These are phyloP conservation scores for Talaromyces amestolkiae DNA, from an alignment of 2,329 filamentous ascomycete genomes.

Conservation along the genomic window DNA sequence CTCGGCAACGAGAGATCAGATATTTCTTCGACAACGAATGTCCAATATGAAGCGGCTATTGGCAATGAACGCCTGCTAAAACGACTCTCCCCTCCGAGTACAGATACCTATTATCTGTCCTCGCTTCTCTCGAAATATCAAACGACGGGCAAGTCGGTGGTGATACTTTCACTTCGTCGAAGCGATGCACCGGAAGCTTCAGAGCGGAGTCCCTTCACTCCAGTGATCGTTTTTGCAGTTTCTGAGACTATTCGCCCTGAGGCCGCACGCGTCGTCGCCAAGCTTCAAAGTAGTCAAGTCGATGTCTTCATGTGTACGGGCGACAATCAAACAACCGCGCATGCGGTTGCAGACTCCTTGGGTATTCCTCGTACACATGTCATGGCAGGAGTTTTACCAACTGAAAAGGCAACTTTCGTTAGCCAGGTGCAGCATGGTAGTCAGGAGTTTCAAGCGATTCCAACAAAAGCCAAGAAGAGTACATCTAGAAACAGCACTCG, in stretches of 20 bases:
- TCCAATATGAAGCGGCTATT: conserved; percentile 50
- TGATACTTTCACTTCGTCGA: conserved; percentile 42
- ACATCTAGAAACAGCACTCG: conserved; percentile 19
- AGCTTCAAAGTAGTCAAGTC: conserved; percentile 63
- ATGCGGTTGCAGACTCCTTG: conserved; percentile 70
- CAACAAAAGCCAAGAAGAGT: not conserved
- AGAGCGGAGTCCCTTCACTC: conserved; percentile 32
- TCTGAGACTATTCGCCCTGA: conserved; percentile 79
- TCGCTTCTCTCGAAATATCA: conserved; percentile 40
- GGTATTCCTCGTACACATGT: conserved; percentile 73
- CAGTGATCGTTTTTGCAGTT: conserved; percentile 69
- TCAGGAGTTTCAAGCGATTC: not conserved
- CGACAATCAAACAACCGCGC: conserved; percentile 79
- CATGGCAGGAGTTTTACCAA: conserved; percentile 81
- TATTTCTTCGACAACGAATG: conserved; percentile 6
- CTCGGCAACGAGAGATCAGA: conserved; percentile 19
- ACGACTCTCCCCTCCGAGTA: conserved; percentile 24
- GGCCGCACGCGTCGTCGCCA: conserved; percentile 61
- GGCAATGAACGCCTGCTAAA: conserved; percentile 56
- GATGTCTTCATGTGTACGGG: conserved; percentile 90
- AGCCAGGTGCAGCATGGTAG: conserved; percentile 32
- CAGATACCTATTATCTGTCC: conserved; percentile 36
- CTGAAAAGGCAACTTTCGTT: conserved; percentile 63
- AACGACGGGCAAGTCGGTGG: conserved; percentile 44
- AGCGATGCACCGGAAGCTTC: not conserved